A percentile compares a stretch with the other conserved stretches of the same genome.
Conservation (phyloP, 2,329 filamentous ascomycete genomes). For the Thelonectria olida region DNA sequence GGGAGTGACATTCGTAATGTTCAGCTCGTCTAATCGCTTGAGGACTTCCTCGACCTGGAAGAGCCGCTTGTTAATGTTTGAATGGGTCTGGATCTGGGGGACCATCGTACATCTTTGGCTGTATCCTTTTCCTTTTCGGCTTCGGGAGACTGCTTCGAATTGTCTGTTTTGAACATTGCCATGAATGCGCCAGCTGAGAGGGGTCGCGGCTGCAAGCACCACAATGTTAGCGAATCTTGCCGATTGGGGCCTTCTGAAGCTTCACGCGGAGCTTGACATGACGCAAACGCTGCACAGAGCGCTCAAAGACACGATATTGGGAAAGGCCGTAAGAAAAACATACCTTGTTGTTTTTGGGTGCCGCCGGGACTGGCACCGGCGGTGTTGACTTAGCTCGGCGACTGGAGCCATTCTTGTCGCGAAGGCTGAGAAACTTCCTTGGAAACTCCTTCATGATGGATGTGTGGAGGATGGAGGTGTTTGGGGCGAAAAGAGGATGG, state of each 20-base stretch:
- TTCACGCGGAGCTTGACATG: background rate
- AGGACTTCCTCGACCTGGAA: conserved; percentile 53
- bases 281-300: background rate
- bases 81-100: background rate
- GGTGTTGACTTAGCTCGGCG: conserved; percentile 66
- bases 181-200: conserved; percentile 67
- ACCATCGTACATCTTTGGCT: conserved; percentile 49
- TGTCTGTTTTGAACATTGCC: conserved; percentile 71
- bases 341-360: conserved; percentile 56
- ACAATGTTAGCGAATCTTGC: conserved; percentile 19
- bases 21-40: conserved; percentile 52
- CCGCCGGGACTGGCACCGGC: conserved; percentile 51
- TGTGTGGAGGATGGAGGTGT: conserved; percentile 4
- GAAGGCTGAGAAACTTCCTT: conserved; percentile 75
- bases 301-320: background rate
- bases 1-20: conserved; percentile 57
- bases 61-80: conserved; percentile 24
- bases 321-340: conserved; percentile 32
- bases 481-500: conserved; percentile 26
- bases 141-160: conserved; percentile 59
- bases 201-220: conserved; percentile 55
- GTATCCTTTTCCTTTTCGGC: conserved; percentile 59
- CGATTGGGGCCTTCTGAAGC: background rate
- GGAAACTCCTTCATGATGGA: conserved; percentile 63
- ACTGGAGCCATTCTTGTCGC: conserved; percentile 69